Evolutionary conservation across 352 stramenopile species (phyloP).

Genomic region (Globisporangium spinosum): DNA sequence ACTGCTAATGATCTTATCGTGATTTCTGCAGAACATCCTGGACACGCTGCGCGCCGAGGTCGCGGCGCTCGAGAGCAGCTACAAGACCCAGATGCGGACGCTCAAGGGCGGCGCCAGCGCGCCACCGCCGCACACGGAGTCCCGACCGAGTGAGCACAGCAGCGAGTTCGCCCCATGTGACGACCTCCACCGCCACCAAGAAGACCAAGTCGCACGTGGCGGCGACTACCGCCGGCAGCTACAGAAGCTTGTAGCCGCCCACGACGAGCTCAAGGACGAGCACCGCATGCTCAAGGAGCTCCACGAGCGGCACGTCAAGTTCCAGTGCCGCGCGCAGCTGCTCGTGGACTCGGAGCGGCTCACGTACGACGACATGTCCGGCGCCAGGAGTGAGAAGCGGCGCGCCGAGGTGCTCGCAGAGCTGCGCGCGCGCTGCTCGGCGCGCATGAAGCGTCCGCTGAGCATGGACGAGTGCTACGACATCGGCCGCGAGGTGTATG

Average conservation of each 20-base stretch:
- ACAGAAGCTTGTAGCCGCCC: slow-evolving; percentile 21
- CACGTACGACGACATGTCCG: slow-evolving; percentile 4
- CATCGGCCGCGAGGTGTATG: slow-evolving; percentile 28
- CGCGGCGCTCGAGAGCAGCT: slow-evolving; percentile 23
- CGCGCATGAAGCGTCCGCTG: slow-evolving; percentile 24
- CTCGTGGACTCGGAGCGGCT: slow-evolving; percentile 15
- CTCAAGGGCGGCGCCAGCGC: slow-evolving; percentile 7
- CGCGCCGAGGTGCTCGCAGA: slow-evolving; percentile 10
- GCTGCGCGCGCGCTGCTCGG: slow-evolving; percentile 7
- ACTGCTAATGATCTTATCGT: background rate
- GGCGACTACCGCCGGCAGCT: slow-evolving; percentile 3
- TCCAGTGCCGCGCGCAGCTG: slow-evolving; percentile 30
- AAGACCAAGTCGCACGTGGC: background rate
- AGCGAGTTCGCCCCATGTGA: background rate
- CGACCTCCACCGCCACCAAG: background rate
- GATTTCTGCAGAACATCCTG: slow-evolving; percentile 21
- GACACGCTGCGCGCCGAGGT: slow-evolving; percentile 27
- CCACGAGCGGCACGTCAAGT: slow-evolving; percentile 21
- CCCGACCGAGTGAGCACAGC: background rate
- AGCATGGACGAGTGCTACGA: slow-evolving; percentile 28
- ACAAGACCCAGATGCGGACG: slow-evolving; percentile 20
- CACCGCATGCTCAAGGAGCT: slow-evolving; percentile 21
- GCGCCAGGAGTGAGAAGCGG: slow-evolving; percentile 4
- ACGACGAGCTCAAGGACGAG: slow-evolving; percentile 22
- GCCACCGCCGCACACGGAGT: background rate